Conservation (phyloP, 1,139 yeast genomes). For the Pichia sp. region DNA sequence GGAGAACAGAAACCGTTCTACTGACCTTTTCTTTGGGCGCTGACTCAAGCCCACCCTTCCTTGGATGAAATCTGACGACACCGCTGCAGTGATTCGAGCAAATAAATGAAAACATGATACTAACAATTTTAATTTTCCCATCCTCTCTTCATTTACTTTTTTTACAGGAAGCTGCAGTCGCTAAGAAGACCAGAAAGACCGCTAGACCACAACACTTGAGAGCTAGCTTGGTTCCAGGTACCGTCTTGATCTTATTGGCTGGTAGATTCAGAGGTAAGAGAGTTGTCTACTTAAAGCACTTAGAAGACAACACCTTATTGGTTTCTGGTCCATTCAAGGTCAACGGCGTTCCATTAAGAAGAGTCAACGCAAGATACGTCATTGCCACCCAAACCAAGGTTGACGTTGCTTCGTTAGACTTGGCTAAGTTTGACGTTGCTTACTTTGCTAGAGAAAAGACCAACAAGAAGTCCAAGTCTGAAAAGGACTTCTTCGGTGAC, state of each 20-base stretch:
- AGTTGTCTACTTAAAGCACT: conserved; percentile 94
- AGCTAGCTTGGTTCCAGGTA: conserved; percentile 93
- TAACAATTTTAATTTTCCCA: conserved; percentile 7
- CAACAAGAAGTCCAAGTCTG: conserved; percentile 50
- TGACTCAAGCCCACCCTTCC: background rate
- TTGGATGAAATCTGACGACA: too few relatives aligned
- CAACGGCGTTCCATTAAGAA: conserved; percentile 99
- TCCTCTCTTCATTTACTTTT: background rate
- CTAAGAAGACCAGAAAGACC: conserved; percentile 86
- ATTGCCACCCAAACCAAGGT: conserved; percentile 97
- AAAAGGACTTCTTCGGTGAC: conserved; percentile 84
- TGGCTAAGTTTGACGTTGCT: conserved; percentile 85
- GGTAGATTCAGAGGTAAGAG: conserved; percentile 99
- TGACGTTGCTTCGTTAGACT: conserved; percentile 73
- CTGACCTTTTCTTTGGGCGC: background rate
- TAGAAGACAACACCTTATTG: conserved; percentile 97
- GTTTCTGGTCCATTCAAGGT: conserved; percentile 99
- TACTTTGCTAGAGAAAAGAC: conserved; percentile 94
- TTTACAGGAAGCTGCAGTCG: conserved; percentile 44
- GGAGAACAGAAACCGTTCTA: background rate
- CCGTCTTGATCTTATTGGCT: conserved; percentile 95
- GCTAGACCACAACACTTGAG: conserved; percentile 95
- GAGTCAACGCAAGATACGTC: conserved; percentile 98
- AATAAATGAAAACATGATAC: conserved; percentile 7
- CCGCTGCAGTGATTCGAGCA: too few relatives aligned